Evolutionary conservation across 495 filamentous ascomycete species (phyloP).

Genomic region (Neurospora sp.): DNA sequence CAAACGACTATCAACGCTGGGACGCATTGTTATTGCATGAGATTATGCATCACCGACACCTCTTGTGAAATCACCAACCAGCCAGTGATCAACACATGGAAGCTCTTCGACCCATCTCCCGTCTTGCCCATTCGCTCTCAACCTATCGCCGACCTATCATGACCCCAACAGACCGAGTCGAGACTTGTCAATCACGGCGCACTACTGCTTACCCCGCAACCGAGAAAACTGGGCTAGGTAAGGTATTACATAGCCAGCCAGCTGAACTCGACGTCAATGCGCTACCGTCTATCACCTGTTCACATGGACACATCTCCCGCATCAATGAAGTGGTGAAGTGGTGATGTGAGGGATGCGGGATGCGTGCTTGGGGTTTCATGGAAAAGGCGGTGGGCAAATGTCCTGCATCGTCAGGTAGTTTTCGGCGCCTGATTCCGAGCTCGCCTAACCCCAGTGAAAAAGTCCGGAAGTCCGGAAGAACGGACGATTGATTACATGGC

Average conservation of each 20-base stretch:
- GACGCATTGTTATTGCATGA: background rate
- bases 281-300: background rate
- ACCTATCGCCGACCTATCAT: background rate
- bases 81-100: constrained; percentile 1
- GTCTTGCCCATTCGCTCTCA: background rate
- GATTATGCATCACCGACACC: background rate
- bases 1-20: background rate
- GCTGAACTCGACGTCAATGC: background rate
- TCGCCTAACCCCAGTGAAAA: background rate
- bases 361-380: background rate
- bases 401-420: background rate
- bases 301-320: background rate
- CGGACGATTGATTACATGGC: background rate
- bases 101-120: background rate
- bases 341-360: background rate
- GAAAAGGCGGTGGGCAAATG: background rate
- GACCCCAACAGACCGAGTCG: background rate
- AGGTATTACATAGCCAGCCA: background rate
- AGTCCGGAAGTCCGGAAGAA: background rate
- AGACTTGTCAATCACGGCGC: background rate
- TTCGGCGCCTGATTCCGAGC: background rate
- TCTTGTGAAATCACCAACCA: background rate
- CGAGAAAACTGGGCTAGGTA: background rate
- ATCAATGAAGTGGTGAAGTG: background rate
- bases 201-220: background rate